Base-by-base conservation (phyloP, 2,329 filamentous ascomycete species). In the Penicillium brasilianum region DNA sequence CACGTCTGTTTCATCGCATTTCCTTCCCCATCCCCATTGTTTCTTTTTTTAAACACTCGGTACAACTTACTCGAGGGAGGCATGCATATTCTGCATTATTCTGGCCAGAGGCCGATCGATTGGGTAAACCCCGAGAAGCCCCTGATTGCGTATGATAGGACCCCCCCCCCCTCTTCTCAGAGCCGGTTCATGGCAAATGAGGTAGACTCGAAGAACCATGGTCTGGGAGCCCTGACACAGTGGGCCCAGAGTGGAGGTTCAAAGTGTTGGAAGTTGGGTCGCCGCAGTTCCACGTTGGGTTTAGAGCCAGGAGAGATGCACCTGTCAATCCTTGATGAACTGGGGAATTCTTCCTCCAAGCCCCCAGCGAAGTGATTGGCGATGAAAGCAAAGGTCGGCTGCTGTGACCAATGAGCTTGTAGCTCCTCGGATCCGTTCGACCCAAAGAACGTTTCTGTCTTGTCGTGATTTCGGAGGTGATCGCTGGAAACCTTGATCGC, bases 301-400 rank as follows among this genome's bases (percentile, higher is more conserved):
- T 63, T 67, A 64, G 57, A 52, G 54, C 41, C 55, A 66, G 58
- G 44, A 49, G 51, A 48, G 20, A 56, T 51, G 10, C 32, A 66
- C 52, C 65, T 67, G 67, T 71, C 66, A 69, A 69, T 71, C 66
- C 59, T 68, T 63, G 62, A 68, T 69, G 64, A 67, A 69, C 65
- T 69, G 66, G 67, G 67, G 66, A 63, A 67, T 67, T 57, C 51
- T 57, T 58, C 63, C 61, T 55, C 57, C 53, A 56, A 57, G 55
- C 54, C 52, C 57, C 57, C 37, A 20, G 43, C 34, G n/a, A 37
- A 52, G 18, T 69, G 67, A 69, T 70, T 70, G 64, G 68, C 53
- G 63, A 66, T n/a, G 48, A 41, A 44, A 63, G 59, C 53, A 64
- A 65, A 55, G 58, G 64, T 68, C 63, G 61, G 63, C 52, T 59